Conservation (phyloP, 192 early-diverging fungal species). For the Backusella westeae region DNA sequence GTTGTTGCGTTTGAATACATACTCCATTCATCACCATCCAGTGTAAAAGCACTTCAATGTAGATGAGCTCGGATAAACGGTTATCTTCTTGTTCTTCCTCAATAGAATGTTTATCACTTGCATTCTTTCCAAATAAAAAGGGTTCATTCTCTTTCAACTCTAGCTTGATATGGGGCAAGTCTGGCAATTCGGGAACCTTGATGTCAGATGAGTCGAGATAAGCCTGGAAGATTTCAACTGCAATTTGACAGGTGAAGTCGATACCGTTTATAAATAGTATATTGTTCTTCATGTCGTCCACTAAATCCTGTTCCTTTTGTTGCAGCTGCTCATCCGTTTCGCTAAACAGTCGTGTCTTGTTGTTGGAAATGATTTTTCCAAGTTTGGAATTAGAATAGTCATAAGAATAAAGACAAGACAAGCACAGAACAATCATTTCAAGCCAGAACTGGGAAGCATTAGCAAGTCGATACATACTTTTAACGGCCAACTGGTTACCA, state of each 20-base stretch:
- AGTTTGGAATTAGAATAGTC: constrained; percentile 33
- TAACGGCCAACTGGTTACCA: background rate
- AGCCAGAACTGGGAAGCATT: constrained; percentile 39
- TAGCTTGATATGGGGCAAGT: background rate
- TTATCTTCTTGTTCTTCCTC: background rate
- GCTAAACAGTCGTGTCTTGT: background rate
- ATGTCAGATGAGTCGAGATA: background rate
- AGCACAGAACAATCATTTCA: constrained; percentile 41
- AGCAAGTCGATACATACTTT: background rate
- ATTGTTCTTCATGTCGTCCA: constrained; percentile 13
- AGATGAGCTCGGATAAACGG: constrained; percentile 42
- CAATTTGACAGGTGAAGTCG: constrained; percentile 24
- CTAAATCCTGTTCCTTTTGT: background rate
- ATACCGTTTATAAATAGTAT: constrained; percentile 21
- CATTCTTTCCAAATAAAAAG: constrained; percentile 5
- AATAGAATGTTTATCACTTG: background rate
- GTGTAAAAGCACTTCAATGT: constrained; percentile 44
- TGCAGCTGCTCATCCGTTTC: background rate
- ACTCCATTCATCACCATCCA: constrained; percentile 49
- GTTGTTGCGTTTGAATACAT: background rate
- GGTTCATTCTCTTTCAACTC: background rate
- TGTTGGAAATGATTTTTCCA: background rate
- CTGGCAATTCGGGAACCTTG: background rate
- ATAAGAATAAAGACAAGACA: constrained; percentile 50
- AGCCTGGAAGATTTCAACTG: constrained; percentile 17